Evolutionary conservation across 2,329 filamentous ascomycete genomes (phyloP).

Genomic region (Penicillium sp.): DNA sequence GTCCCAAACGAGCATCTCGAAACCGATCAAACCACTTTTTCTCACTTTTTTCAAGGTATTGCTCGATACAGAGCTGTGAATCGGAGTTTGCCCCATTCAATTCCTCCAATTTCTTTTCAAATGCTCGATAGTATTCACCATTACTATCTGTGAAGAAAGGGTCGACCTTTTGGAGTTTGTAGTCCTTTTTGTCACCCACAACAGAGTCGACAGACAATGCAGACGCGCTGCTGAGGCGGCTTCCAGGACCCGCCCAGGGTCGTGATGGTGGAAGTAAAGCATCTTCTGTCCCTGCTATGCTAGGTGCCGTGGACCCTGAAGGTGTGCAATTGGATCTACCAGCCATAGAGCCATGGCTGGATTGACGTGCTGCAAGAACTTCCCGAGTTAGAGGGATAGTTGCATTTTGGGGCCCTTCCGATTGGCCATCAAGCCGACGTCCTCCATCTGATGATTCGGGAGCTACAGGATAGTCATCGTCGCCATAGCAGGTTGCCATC

Average conservation of each 20-base stretch:
- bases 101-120: constrained; percentile 60
- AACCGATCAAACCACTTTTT: constrained; percentile 69
- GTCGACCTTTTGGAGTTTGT: constrained; percentile 67
- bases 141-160: constrained; percentile 70
- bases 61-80: constrained; percentile 65
- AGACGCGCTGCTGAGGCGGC: constrained; percentile 47
- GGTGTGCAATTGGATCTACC: constrained; percentile 28
- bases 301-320: constrained; percentile 29
- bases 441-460: constrained; percentile 39
- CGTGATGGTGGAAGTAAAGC: constrained; percentile 34
- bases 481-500: constrained; percentile 40
- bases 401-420: constrained; percentile 14
- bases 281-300: constrained; percentile 37
- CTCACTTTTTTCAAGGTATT: constrained; percentile 67
- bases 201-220: constrained; percentile 61
- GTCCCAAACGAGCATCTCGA: constrained; percentile 62
- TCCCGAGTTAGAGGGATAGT: constrained; percentile 21
- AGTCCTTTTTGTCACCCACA: constrained; percentile 65
- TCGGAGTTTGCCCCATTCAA: constrained; percentile 63
- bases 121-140: constrained; percentile 63
- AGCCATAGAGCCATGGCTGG: constrained; percentile 31
- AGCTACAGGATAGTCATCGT: constrained; percentile 45
- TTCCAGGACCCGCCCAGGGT: constrained; percentile 35
- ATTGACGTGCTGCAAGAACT: constrained; percentile 27
- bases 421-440: constrained; percentile 26